Base-by-base conservation (phyloP, 2,329 filamentous ascomycete genomes). In the Fusarium devonianum region DNA sequence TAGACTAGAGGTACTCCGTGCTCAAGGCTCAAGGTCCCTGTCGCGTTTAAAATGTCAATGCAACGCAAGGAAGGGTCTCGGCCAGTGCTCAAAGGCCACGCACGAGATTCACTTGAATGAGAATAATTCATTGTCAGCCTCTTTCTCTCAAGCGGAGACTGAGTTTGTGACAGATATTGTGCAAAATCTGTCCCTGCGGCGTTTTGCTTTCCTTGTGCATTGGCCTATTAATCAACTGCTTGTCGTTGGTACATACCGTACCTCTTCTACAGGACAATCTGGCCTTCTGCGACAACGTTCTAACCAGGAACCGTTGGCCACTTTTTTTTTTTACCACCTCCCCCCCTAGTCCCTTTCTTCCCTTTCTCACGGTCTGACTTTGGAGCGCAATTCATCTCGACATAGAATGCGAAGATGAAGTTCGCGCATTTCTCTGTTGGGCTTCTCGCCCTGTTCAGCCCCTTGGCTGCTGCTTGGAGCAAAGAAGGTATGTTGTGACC, bases 401-500 rank as follows among this genome's bases (percentile, higher is more conserved):
- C 50, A 36, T 52, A 56, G 37, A 46, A 75, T 77, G 75, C 73
- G 67, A 85, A 75, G 63, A 95, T 95, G 90, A 92, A 82, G 81
- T 75, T 85, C 64, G 78, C 83, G 49, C 75, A 86, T 62, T 75
- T 89, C 64, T 80, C 87, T 42, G 67, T 93, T 61, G 79, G 89
- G 71, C 80, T 93, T 52, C 74, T 90, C 71, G 83, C 84, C 75
- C 74, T 88, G 63, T 74, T 91, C 60, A 82, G 82, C 52, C 80
- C 85, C 28, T 73, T 92, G 55, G 83, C 83, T 51, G 82, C 85
- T 38, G 90, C 90, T 35, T 96, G 92, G 90, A 85, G 84, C 48
- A 94, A 94, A 74, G 90, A 96, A 81, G 90, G 90, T 89, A 73
- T 63, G 78, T 71, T 13, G 11, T 21, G 37, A 13, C 22, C 18